A percentile compares a stretch with the other conserved stretches of the same genome.
phyloP scores from a whole-genome alignment of 2,329 filamentous ascomycete species.

The Aschersonia sp. region DNA sequence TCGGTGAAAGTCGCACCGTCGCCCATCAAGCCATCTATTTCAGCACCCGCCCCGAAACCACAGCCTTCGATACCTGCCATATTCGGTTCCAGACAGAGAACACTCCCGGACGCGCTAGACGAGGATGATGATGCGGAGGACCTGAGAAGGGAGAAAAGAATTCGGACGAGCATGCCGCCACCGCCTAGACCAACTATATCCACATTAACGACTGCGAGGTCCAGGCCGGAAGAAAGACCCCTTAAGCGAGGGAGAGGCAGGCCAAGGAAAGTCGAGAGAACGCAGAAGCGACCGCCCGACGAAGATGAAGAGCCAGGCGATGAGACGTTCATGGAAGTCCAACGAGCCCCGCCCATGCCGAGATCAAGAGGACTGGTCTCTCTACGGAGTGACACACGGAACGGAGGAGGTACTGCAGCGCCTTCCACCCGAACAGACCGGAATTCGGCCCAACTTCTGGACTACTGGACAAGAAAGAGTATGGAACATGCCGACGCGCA shows the following conservation, averaged over 20 bases:
- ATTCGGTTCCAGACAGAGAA: slow-evolving; percentile 1
- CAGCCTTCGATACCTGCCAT: not conserved
- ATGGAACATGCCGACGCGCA: slow-evolving; percentile 55
- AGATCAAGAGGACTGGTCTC: slow-evolving; percentile 40
- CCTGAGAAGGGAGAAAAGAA: slow-evolving; percentile 11
- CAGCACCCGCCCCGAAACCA: too few species aligned
- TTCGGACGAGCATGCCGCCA: slow-evolving; percentile 10
- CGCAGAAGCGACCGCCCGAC: slow-evolving; percentile 11
- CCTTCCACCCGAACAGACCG: slow-evolving; percentile 59
- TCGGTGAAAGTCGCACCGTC: not conserved
- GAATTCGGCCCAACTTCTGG: slow-evolving; percentile 61
- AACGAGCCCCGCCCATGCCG: slow-evolving; percentile 40
- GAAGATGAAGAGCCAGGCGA: slow-evolving; percentile 25
- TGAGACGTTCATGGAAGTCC: slow-evolving; percentile 30
- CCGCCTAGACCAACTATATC: slow-evolving; percentile 8
- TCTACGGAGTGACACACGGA: slow-evolving; percentile 22
- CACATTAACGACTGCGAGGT: not conserved
- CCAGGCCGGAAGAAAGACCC: not conserved
- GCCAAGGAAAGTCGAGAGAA: slow-evolving; percentile 5
- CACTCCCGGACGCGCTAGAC: slow-evolving; percentile 2
- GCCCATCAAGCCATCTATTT: too few species aligned
- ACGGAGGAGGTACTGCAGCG: slow-evolving; percentile 17
- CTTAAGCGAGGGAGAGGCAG: slow-evolving; percentile 4
- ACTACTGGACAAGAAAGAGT: slow-evolving; percentile 78
- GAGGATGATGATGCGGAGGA: slow-evolving; percentile 11